Evolutionary conservation across 2,329 filamentous ascomycete genomes (phyloP), one percentile per base, ranked within the genome.

Genomic region (Nothomitra cinnamomea): DNA sequence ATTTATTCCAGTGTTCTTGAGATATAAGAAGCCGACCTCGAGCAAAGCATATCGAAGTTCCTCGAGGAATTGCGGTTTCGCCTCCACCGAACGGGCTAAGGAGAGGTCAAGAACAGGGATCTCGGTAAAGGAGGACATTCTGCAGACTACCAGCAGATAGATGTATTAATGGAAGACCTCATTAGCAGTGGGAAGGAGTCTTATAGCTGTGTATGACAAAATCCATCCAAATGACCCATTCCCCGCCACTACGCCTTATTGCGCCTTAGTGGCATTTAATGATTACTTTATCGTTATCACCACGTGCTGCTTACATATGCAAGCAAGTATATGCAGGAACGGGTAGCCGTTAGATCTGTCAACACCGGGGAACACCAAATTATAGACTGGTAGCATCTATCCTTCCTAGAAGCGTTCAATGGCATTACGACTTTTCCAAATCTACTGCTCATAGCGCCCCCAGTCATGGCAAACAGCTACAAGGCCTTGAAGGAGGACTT

Each of bases 401-500:
- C 19, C 19, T 45, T 25, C 8, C 3, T 28, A 6, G 10, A 13
- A 17, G 10, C 28, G 10, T 28, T 13, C 10, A 28, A 25, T 35
- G 13, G 24, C 28, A 32, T 32, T 32, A 4, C 28, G 5, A 32
- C 28, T 5, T 32, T 32, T 32, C 10, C 28, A 32, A 4, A 32
- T 32, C 28, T 32, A 32, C 28, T 32, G 4, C 28, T 32, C 28
- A 32, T 32, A 22, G 28, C 28, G 28, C 10, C 28, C 10, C 4
- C 28, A 54, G 32, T 47, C 50, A 68, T 67, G 66, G 61, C 60
- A 38, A 65, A 65, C 53, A 82, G 76, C 68, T 95, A 95, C 73
- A 98, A 95, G 70, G 79, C 84, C 62, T 76, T 84, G 60, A 98
- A 98, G 72, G 89, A 94, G 73, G 87, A 87, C 64, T 95, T 95